phyloP scores from a whole-genome alignment of 345 rosid species.

The Hibiscus tridactylites region DNA sequence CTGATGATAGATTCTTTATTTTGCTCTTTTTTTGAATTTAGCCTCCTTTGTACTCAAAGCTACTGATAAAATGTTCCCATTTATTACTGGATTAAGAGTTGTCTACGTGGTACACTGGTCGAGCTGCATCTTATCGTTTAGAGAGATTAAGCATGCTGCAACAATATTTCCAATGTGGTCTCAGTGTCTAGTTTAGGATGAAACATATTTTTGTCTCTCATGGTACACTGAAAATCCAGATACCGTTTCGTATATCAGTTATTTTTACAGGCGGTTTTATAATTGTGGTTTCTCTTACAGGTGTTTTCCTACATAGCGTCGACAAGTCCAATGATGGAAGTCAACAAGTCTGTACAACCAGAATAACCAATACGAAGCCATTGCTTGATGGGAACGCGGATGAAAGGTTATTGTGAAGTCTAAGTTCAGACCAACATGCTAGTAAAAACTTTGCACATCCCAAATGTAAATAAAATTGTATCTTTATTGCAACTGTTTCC shows the following conservation, averaged over 20 bases:
- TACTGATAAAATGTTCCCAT: neutral
- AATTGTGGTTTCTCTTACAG: slow-evolving; percentile 27
- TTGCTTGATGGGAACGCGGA: slow-evolving; percentile 27
- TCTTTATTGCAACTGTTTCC: neutral
- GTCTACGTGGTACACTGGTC: neutral
- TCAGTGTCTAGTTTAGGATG: neutral
- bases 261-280: neutral
- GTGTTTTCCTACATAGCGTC: slow-evolving; percentile 62
- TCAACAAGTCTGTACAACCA: slow-evolving; percentile 19
- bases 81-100: slow-evolving; percentile 1
- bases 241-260: neutral
- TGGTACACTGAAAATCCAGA: neutral
- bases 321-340: slow-evolving; percentile 54
- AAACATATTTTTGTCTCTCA: no score
- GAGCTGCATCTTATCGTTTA: neutral
- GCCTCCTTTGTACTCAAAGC: neutral
- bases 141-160: neutral
- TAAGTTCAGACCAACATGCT: neutral
- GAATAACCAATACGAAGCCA: slow-evolving; percentile 31
- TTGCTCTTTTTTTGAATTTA: neutral
- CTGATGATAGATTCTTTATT: neutral
- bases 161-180: neutral
- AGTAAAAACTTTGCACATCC: neutral
- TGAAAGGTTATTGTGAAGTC: neutral
- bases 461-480: neutral